Evolutionary conservation across 2,329 filamentous ascomycete genomes (phyloP).

Genomic region (Aspergillus sp.): DNA sequence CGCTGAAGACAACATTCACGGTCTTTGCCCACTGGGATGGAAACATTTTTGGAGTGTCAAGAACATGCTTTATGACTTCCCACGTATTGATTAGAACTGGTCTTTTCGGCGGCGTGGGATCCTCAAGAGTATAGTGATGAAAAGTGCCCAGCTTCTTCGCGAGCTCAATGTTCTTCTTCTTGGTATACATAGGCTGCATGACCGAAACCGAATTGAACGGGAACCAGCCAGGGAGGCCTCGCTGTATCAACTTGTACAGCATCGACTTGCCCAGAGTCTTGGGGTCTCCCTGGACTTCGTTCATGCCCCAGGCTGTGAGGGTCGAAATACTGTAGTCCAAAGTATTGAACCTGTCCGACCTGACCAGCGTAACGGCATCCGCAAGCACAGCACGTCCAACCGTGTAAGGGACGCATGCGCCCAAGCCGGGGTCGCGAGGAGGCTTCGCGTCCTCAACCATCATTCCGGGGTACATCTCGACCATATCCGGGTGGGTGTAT

Average conservation of each 20-base stretch:
- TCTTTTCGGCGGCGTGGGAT: too few species aligned
- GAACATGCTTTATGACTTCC: too few species aligned
- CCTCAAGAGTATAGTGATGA: too few species aligned
- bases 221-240: background rate
- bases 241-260: background rate
- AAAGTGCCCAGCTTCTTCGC: too few species aligned
- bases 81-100: too few species aligned
- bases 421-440: conserved; percentile 1
- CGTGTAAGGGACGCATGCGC: background rate
- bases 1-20: too few species aligned
- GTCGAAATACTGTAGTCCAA: background rate
- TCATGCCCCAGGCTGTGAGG: background rate
- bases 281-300: background rate
- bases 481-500: conserved; percentile 3
- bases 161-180: too few species aligned
- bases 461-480: conserved; percentile 5
- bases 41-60: too few species aligned
- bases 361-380: background rate
- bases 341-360: background rate
- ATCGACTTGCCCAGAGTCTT: background rate
- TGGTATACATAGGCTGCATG: background rate
- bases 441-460: conserved; percentile 5
- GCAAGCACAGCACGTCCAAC: background rate
- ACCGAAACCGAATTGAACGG: background rate
- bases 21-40: too few species aligned